phyloP scores from a whole-genome alignment of 805 yeast species.

The Metschnikowia dekortorum region DNA sequence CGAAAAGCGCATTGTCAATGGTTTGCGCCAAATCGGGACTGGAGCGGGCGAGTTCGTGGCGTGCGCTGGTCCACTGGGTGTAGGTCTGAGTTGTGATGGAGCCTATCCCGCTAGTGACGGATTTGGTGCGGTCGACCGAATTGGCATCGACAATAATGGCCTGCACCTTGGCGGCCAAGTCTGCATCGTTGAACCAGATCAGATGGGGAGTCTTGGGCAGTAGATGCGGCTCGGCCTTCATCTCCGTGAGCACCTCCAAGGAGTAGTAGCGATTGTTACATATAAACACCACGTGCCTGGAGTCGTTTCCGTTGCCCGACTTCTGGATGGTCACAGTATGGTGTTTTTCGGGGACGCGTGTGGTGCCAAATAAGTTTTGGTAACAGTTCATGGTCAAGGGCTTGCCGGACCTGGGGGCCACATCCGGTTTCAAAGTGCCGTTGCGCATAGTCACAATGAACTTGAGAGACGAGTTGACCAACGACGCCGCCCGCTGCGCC shows the following conservation, averaged over 20 bases:
- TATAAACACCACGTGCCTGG: constrained; percentile 48
- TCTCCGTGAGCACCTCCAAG: constrained; percentile 42
- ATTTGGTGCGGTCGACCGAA: constrained; percentile 30
- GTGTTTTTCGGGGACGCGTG: constrained; percentile 42
- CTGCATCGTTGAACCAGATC: constrained; percentile 53
- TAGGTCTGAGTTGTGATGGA: constrained; percentile 52
- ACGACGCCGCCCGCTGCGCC: constrained; percentile 61
- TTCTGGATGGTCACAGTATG: constrained; percentile 38
- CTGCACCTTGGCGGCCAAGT: constrained; percentile 42
- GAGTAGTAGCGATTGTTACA: constrained; percentile 48
- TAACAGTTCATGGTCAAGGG: constrained; percentile 69
- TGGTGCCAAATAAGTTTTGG: constrained; percentile 62
- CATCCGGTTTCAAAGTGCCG: constrained; percentile 53
- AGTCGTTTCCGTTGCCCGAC: constrained; percentile 26
- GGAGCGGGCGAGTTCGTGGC: constrained; percentile 37
- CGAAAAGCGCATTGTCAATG: constrained; percentile 50
- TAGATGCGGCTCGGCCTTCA: constrained; percentile 1
- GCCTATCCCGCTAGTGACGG: constrained; percentile 47
- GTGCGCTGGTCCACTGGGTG: constrained; percentile 44
- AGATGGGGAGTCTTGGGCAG: constrained; percentile 21
- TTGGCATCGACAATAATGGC: constrained; percentile 38
- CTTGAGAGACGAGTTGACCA: constrained; percentile 62
- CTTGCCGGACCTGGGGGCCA: constrained; percentile 44
- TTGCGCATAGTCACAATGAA: constrained; percentile 57
- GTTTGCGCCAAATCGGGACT: constrained; percentile 32